phyloP scores from a whole-genome alignment of 169 alveolate species.

The Plasmodium relictum region DNA sequence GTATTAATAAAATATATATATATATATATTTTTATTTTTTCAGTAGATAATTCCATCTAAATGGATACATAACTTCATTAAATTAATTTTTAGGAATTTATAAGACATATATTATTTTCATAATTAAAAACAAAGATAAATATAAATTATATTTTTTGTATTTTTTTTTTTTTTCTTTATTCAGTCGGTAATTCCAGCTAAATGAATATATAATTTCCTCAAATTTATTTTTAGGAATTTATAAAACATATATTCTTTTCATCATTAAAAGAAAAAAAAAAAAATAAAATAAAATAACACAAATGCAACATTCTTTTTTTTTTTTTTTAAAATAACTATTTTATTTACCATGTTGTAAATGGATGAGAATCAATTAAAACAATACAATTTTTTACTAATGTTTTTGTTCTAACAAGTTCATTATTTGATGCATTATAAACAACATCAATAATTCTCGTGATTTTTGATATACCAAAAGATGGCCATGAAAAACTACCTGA shows the following conservation, averaged over 20 bases:
- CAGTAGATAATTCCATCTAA: not conserved
- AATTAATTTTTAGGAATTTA: slow-evolving; percentile 22
- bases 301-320: not conserved
- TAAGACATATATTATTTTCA: slow-evolving; percentile 38
- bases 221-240: slow-evolving; percentile 30
- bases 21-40: not conserved
- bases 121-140: slow-evolving; percentile 28
- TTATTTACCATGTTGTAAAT: slow-evolving; percentile 94
- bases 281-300: not conserved
- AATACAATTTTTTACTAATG: slow-evolving; percentile 98
- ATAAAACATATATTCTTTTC: slow-evolving; percentile 42
- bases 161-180: not conserved
- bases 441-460: slow-evolving; percentile 97
- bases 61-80: slow-evolving; percentile 16
- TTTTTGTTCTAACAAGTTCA: slow-evolving; percentile 99
- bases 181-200: not conserved
- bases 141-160: not conserved
- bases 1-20: not conserved
- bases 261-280: slow-evolving; percentile 39
- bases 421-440: slow-evolving; percentile 99
- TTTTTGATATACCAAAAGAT: slow-evolving; percentile 91
- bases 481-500: slow-evolving; percentile 99
- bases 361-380: slow-evolving; percentile 99
- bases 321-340: not conserved
- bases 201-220: slow-evolving; percentile 24